A percentile compares a stretch with the other conserved stretches of the same genome.
Conservation (phyloP, 495 filamentous ascomycete genomes). For the Parmelia sp. region DNA sequence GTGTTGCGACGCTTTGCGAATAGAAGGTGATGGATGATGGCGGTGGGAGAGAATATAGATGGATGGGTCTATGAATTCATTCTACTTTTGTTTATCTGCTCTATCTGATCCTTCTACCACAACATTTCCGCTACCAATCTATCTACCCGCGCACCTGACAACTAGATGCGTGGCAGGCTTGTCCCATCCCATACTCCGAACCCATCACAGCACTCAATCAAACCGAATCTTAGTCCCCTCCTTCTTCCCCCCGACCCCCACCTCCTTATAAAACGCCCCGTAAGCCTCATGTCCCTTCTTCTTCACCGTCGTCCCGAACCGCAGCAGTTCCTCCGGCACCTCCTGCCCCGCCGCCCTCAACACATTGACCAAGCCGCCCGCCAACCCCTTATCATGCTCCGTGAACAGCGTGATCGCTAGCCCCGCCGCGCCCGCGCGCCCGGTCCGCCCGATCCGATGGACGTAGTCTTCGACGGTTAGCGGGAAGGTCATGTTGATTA, state of each 20-base stretch:
- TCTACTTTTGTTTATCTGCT: neutral
- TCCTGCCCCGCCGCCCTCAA: slow-evolving; percentile 80
- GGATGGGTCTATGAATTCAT: neutral
- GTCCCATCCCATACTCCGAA: neutral
- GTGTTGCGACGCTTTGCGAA: neutral
- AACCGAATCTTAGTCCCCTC: slow-evolving; percentile 90
- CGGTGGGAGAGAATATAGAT: neutral
- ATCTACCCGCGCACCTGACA: neutral
- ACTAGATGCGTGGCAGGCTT: neutral
- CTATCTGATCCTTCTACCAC: neutral
- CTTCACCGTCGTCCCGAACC: slow-evolving; percentile 97
- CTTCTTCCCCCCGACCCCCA: slow-evolving; percentile 55
- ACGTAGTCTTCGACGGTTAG: slow-evolving; percentile 82
- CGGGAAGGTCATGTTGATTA: slow-evolving; percentile 77
- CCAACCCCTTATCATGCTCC: slow-evolving; percentile 81
- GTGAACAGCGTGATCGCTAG: slow-evolving; percentile 89
- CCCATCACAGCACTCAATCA: slow-evolving; percentile 12
- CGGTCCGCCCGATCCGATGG: slow-evolving; percentile 89
- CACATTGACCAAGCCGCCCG: slow-evolving; percentile 87
- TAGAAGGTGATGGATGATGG: too few species aligned
- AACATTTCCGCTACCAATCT: too few species aligned
- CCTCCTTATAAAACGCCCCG: slow-evolving; percentile 85
- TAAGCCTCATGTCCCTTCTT: slow-evolving; percentile 93
- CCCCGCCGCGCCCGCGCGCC: slow-evolving; percentile 79
- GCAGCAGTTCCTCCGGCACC: slow-evolving; percentile 80